phyloP scores from a whole-genome alignment of 2,329 filamentous ascomycete species.

The Botrytis cinerea region DNA sequence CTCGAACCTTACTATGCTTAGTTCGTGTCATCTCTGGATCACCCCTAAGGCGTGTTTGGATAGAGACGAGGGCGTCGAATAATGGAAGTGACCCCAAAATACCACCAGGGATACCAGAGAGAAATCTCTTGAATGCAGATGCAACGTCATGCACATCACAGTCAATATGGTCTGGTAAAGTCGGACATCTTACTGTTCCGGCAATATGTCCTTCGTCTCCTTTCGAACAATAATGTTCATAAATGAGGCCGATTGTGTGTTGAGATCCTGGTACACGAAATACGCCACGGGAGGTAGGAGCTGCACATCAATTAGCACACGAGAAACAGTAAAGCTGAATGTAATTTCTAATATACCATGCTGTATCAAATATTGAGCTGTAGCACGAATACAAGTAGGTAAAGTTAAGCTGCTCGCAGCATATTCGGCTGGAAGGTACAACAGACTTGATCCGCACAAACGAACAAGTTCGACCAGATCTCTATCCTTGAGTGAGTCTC shows the following conservation, averaged over 20 bases:
- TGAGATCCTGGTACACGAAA: constrained; percentile 64
- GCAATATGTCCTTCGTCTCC: constrained; percentile 52
- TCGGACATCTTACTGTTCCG: constrained; percentile 59
- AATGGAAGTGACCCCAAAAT: constrained; percentile 63
- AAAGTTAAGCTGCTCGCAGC: constrained; percentile 58
- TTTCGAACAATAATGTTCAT: constrained; percentile 62
- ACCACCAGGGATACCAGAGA: constrained; percentile 63
- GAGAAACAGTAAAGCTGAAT: neutral
- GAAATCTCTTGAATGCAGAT: constrained; percentile 66
- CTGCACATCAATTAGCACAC: constrained; percentile 33
- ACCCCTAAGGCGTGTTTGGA: constrained; percentile 57
- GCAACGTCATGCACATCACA: constrained; percentile 65
- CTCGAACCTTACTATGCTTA: constrained; percentile 58
- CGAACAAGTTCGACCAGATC: constrained; percentile 61
- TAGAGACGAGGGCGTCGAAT: constrained; percentile 63
- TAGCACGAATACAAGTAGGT: constrained; percentile 67
- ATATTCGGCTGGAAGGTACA: constrained; percentile 62
- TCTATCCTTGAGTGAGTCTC: constrained; percentile 51
- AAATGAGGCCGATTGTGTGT: constrained; percentile 56
- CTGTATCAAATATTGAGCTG: constrained; percentile 63
- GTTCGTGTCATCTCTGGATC: constrained; percentile 55
- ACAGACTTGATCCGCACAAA: constrained; percentile 61
- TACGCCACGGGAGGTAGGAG: constrained; percentile 53
- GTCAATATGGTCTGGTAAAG: constrained; percentile 60
- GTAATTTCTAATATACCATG: constrained; percentile 50